Evolutionary conservation across 768 basidiomycete species (phyloP).

Genomic region (Russula sp.): DNA sequence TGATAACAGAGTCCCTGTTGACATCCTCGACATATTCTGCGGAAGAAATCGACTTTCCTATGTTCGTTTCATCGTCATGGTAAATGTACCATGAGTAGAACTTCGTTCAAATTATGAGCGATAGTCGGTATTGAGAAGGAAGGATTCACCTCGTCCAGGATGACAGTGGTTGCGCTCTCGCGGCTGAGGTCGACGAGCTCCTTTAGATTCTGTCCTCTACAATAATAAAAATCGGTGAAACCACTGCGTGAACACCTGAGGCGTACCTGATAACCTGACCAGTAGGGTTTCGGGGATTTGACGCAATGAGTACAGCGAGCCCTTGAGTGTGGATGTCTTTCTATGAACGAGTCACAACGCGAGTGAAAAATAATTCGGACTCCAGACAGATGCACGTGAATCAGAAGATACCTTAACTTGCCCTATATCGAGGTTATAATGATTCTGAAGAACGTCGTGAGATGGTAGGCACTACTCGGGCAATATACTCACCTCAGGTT

Average conservation of each 20-base stretch:
- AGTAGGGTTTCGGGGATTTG: slow-evolving; percentile 95
- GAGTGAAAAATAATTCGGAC: not conserved
- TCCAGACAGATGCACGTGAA: not conserved
- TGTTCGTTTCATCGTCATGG: slow-evolving; percentile 65
- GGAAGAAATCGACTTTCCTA: slow-evolving; percentile 72
- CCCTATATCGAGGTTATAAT: slow-evolving; percentile 72
- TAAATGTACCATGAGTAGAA: slow-evolving; percentile 97
- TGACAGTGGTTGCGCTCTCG: slow-evolving; percentile 68
- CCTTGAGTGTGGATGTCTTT: slow-evolving; percentile 80
- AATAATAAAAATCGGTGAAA: not conserved
- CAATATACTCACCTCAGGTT: slow-evolving; percentile 33
- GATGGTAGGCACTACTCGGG: slow-evolving; percentile 16
- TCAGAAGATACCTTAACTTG: slow-evolving; percentile 54
- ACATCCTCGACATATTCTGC: slow-evolving; percentile 85
- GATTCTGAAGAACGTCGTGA: slow-evolving; percentile 35
- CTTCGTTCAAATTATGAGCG: slow-evolving; percentile 31
- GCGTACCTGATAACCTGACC: slow-evolving; percentile 74
- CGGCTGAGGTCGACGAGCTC: slow-evolving; percentile 66
- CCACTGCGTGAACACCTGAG: not conserved
- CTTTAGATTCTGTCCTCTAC: slow-evolving; percentile 70
- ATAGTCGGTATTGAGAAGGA: not conserved
- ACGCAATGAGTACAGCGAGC: slow-evolving; percentile 76
- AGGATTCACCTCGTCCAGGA: slow-evolving; percentile 65
- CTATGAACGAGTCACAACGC: slow-evolving; percentile 27
- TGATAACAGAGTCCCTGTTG: slow-evolving; percentile 73